These are phyloP conservation scores for Diaporthe vexans DNA, from an alignment of 2,329 filamentous ascomycete genomes.

Conservation along the genomic window DNA sequence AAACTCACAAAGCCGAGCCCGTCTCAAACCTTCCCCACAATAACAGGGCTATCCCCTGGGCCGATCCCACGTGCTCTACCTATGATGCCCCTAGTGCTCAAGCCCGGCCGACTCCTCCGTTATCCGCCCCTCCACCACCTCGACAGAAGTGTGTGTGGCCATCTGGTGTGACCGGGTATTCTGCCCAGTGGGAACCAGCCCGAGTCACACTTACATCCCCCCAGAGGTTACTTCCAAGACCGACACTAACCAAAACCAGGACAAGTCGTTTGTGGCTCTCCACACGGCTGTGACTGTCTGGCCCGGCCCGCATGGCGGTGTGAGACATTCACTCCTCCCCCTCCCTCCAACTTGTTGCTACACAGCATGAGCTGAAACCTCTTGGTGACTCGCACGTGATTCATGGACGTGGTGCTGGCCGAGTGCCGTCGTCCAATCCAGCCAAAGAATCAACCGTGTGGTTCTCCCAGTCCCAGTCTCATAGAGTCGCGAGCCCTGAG, in stretches of 20 bases:
- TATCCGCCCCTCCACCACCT: conserved; percentile 4
- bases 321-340: background rate
- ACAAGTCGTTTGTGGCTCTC: background rate
- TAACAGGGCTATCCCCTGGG: conserved; percentile 28
- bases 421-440: no score
- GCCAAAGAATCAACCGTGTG: no score
- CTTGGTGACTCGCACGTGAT: background rate
- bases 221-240: background rate
- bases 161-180: background rate
- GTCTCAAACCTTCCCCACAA: background rate
- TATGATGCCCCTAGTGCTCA: background rate
- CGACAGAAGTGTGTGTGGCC: background rate
- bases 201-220: background rate
- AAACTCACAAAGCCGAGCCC: conserved; percentile 20
- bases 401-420: background rate
- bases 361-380: background rate
- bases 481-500: no score
- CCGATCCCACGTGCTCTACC: conserved; percentile 16
- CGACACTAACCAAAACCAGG: background rate
- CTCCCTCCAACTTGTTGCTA: background rate
- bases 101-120: background rate
- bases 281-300: background rate
- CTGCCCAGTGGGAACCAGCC: conserved; percentile 8
- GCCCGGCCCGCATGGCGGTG: conserved; percentile 13
- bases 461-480: no score